A percentile compares a stretch with the other conserved stretches of the same genome.
Conservation (phyloP, 176 grass and related monocot genomes). For the Tillandsia fasciculata region DNA sequence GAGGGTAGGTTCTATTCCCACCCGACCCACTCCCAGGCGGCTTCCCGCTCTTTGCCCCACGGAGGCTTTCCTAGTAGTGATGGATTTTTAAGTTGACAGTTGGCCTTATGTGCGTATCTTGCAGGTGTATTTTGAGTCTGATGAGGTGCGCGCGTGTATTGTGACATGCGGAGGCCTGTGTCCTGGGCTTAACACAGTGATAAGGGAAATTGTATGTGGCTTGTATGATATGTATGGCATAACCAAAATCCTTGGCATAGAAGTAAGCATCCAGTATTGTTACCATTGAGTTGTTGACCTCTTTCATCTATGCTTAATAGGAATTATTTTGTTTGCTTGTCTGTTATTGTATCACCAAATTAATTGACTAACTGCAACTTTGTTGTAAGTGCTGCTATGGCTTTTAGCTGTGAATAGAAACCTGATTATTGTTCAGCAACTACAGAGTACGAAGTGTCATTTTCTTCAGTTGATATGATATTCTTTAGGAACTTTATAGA, state of each 20-base stretch:
- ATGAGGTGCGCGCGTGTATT: constrained; percentile 90
- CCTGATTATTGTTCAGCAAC: too few species aligned
- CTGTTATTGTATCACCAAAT: too few species aligned
- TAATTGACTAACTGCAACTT: too few species aligned
- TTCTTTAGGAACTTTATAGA: too few species aligned
- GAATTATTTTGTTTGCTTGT: too few species aligned
- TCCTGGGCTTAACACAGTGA: constrained; percentile 96
- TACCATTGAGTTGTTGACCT: background rate
- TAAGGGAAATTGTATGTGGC: constrained; percentile 95
- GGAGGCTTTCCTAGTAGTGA: background rate
- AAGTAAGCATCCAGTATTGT: constrained; percentile 28
- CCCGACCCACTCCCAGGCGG: too few species aligned
- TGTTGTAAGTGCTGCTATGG: too few species aligned
- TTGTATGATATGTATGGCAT: constrained; percentile 91
- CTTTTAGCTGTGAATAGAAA: too few species aligned
- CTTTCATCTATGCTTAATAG: too few species aligned
- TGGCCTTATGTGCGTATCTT: background rate
- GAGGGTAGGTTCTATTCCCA: constrained; percentile 31
- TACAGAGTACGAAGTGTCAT: too few species aligned
- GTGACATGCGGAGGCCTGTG: constrained; percentile 97
- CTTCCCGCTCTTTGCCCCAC: too few species aligned
- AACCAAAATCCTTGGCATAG: constrained; percentile 76
- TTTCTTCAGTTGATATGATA: too few species aligned
- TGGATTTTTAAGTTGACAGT: background rate
- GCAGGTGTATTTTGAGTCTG: constrained; percentile 83